A percentile compares a stretch with the other conserved stretches of the same genome.
phyloP scores from a whole-genome alignment of 2,329 filamentous ascomycete genomes.

The Aspergillus ibericus region DNA sequence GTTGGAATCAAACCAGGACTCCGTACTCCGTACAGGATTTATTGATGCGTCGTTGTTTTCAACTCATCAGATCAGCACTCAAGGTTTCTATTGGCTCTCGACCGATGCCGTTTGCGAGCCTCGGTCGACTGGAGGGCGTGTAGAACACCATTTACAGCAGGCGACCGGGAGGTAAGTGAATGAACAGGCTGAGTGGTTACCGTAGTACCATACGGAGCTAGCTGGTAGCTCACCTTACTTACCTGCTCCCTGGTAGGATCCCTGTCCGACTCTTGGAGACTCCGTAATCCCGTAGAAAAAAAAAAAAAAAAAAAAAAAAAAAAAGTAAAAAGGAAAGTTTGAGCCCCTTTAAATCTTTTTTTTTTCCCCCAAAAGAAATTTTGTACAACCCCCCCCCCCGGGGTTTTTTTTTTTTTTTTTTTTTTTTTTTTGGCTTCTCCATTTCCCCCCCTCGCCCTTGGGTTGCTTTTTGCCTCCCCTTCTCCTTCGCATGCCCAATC shows the following conservation, averaged over 20 bases:
- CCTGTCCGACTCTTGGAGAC: conserved; percentile 6
- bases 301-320: too few species aligned
- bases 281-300: conserved; percentile 6
- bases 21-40: neutral
- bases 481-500: neutral
- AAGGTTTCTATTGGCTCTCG: neutral
- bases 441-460: neutral
- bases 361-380: too few species aligned
- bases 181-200: neutral
- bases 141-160: neutral
- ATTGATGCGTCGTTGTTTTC: neutral
- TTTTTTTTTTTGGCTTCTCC: neutral
- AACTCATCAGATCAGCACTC: neutral
- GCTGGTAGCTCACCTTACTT: conserved; percentile 6
- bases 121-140: neutral
- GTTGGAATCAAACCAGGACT: neutral
- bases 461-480: neutral
- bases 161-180: neutral
- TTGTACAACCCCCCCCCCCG: too few species aligned
- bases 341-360: too few species aligned
- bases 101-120: neutral
- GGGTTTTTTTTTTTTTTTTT: neutral
- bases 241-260: conserved; percentile 11
- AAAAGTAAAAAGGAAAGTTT: too few species aligned
- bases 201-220: neutral